A percentile compares a stretch with the other conserved stretches of the same genome.
Evolutionary conservation across 202 grass and related monocot species (phyloP).

Genomic region (Saccharum hybrid): DNA sequence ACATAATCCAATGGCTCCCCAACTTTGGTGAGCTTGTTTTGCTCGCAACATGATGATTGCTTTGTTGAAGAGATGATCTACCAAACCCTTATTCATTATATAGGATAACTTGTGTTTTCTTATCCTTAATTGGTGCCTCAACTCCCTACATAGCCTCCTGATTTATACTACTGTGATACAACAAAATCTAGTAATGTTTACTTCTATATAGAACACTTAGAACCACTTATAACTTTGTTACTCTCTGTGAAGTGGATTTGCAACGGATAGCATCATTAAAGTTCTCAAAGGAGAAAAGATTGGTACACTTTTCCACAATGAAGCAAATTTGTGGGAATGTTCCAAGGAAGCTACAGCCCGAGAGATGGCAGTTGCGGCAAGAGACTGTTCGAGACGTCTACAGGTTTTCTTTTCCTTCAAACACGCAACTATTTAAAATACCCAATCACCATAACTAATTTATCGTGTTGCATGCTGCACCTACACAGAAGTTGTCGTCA

Average conservation of each 20-base stretch:
- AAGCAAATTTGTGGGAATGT: constrained; percentile 65
- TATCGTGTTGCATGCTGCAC: constrained; percentile 24
- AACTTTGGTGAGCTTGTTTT: constrained; percentile 5
- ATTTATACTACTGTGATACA: constrained; percentile 14
- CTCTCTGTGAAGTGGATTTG: constrained; percentile 77
- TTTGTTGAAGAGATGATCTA: constrained; percentile 1
- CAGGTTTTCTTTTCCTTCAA: constrained; percentile 59
- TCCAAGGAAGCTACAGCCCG: constrained; percentile 58
- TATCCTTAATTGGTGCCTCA: neutral
- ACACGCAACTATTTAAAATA: neutral
- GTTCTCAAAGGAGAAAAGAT: constrained; percentile 86
- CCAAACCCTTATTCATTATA: neutral
- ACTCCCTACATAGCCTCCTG: neutral
- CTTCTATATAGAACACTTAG: neutral
- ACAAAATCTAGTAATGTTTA: constrained; percentile 14
- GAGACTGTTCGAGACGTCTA: constrained; percentile 79
- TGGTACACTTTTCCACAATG: constrained; percentile 87
- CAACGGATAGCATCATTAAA: constrained; percentile 78
- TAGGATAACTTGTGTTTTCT: constrained; percentile 12
- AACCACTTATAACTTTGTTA: constrained; percentile 33
- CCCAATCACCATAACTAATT: constrained; percentile 15
- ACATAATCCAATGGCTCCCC: neutral
- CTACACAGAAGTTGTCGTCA: constrained; percentile 73
- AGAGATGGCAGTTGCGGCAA: constrained; percentile 91
- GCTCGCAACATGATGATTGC: neutral